Conservation (phyloP, 495 filamentous ascomycete species). For the Aspergillus nidulans region DNA sequence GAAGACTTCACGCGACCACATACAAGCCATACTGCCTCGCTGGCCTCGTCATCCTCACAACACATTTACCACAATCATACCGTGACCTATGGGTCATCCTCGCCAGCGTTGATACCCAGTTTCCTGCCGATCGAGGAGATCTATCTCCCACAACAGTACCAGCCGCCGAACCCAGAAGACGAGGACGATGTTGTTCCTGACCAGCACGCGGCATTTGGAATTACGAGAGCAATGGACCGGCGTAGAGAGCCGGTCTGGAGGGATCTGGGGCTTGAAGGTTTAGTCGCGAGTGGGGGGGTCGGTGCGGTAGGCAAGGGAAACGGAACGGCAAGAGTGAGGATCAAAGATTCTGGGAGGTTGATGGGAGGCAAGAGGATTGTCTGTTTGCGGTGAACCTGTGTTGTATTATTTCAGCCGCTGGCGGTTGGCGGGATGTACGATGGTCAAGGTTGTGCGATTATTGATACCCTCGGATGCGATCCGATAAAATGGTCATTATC, state of each 20-base stretch:
- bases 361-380: slow-evolving; percentile 31
- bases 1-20: slow-evolving; percentile 67
- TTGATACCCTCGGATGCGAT: slow-evolving; percentile 1
- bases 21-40: slow-evolving; percentile 23
- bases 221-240: slow-evolving; percentile 68
- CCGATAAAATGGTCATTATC: slow-evolving; percentile 12
- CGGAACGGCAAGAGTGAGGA: slow-evolving; percentile 16
- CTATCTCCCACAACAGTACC: slow-evolving; percentile 82
- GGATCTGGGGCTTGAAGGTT: slow-evolving; percentile 71
- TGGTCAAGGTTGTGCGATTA: background rate
- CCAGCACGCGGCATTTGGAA: slow-evolving; percentile 96
- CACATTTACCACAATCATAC: slow-evolving; percentile 16
- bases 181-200: slow-evolving; percentile 97
- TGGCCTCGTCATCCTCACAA: slow-evolving; percentile 19
- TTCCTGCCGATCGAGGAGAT: slow-evolving; percentile 63
- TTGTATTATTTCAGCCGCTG: background rate
- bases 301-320: slow-evolving; percentile 21
- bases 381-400: slow-evolving; percentile 31
- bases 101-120: slow-evolving; percentile 34
- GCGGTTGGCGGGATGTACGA: slow-evolving; percentile 1
- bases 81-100: slow-evolving; percentile 34
- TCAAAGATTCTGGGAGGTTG: slow-evolving; percentile 16
- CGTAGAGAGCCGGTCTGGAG: slow-evolving; percentile 73
- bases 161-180: slow-evolving; percentile 93
- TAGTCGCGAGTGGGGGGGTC: slow-evolving; percentile 49